Percentiles rank a stretch among this genome's conserved stretches.
Evolutionary conservation across 768 basidiomycete genomes (phyloP).

Genomic region (Rhizopogon vulgaris): DNA sequence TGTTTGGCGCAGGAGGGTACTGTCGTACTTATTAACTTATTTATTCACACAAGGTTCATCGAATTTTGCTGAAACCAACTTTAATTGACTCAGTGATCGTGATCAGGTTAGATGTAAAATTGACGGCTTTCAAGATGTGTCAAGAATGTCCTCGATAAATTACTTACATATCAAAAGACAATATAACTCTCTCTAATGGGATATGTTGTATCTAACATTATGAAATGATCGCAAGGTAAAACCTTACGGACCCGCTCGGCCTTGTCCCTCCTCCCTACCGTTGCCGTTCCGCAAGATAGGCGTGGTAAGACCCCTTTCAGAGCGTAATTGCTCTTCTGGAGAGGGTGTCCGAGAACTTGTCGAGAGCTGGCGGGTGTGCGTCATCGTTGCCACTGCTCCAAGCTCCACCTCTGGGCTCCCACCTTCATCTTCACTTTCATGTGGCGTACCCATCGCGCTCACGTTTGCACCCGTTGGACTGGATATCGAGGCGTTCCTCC

Average conservation of each 20-base stretch:
- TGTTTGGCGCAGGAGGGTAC: too few species aligned
- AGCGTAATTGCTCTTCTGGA: conserved; percentile 44
- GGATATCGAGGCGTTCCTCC: conserved; percentile 37
- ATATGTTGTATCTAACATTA: background rate
- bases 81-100: too few species aligned
- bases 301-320: conserved; percentile 59
- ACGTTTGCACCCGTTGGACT: conserved; percentile 10
- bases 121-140: background rate
- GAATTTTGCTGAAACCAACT: too few species aligned
- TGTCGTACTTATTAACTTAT: too few species aligned
- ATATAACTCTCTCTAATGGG: background rate
- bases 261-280: conserved; percentile 20
- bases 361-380: conserved; percentile 8
- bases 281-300: conserved; percentile 52
- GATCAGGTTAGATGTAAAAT: background rate
- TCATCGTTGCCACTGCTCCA: conserved; percentile 18
- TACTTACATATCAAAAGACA: background rate
- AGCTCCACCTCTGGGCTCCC: conserved; percentile 41
- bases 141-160: background rate
- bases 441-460: conserved; percentile 26
- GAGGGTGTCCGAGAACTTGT: conserved; percentile 13
- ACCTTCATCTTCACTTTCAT: conserved; percentile 34
- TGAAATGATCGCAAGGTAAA: background rate
- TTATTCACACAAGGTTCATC: too few species aligned
- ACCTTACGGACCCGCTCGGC: background rate